Percentiles rank a stretch among this genome's conserved stretches.
phyloP scores from a whole-genome alignment of 306 rosid genomes.

The Acacia crassicarpa region DNA sequence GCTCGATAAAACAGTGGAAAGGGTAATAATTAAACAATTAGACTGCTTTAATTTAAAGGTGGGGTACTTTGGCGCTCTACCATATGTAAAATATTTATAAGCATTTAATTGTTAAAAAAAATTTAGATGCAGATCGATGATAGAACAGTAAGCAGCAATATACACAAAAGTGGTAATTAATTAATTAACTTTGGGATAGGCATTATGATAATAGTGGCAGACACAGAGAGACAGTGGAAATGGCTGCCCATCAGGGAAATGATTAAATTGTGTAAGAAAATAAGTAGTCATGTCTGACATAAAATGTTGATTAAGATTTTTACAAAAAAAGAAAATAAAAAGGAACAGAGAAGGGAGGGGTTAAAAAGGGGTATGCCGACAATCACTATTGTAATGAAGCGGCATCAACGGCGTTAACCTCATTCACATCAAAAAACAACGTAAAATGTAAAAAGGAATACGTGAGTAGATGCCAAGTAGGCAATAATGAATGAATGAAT shows the following conservation, averaged over 20 bases:
- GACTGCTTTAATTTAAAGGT: background rate
- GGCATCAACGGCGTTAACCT: conserved; percentile 19
- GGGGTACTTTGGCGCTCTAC: background rate
- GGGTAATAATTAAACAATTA: background rate
- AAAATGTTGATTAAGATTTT: conserved; percentile 7
- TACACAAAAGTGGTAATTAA: background rate
- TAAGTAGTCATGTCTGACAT: background rate
- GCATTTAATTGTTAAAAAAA: no score
- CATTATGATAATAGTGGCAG: conserved; percentile 32
- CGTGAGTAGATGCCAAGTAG: background rate
- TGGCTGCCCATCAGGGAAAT: background rate
- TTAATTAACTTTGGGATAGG: conserved; percentile 12
- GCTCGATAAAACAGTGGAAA: conserved; percentile 12
- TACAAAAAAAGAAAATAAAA: background rate
- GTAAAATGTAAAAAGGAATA: background rate
- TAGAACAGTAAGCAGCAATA: conserved; percentile 10
- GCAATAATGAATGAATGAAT: background rate
- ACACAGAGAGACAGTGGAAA: conserved; percentile 19
- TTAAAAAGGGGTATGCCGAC: conserved; percentile 54
- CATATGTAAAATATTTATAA: no score
- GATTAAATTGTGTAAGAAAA: background rate
- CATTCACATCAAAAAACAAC: background rate
- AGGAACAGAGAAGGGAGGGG: background rate
- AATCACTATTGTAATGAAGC: conserved; percentile 22
- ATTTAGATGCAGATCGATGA: background rate